Evolutionary conservation across 352 stramenopile genomes (phyloP).

Genomic region (Plasmopara muralis): DNA sequence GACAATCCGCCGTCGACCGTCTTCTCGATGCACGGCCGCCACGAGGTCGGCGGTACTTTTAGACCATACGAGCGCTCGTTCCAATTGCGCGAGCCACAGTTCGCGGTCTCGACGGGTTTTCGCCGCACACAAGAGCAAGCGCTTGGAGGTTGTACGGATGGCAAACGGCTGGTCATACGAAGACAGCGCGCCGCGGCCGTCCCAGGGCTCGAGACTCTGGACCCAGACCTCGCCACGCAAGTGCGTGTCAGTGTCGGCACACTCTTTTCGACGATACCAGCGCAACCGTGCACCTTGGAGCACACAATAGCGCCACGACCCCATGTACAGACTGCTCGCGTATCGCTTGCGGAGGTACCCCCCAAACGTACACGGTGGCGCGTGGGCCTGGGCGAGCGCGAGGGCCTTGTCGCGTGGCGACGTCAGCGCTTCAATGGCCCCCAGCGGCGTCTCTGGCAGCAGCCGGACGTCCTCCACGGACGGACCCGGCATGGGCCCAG

Average conservation of each 20-base stretch:
- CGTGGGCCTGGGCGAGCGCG: constrained; percentile 1
- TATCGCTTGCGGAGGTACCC: constrained; percentile 68
- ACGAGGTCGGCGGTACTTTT: constrained; percentile 21
- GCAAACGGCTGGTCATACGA: constrained; percentile 55
- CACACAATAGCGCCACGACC: constrained; percentile 67
- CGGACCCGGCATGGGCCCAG: too few species aligned
- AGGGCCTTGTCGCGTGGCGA: constrained; percentile 4
- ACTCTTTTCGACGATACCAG: constrained; percentile 60
- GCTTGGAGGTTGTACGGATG: constrained; percentile 48
- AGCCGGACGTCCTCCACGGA: too few species aligned
- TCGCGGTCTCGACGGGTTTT: constrained; percentile 35
- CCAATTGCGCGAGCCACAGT: constrained; percentile 38
- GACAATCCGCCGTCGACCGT: constrained; percentile 38
- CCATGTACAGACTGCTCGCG: constrained; percentile 64
- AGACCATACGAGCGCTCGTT: constrained; percentile 17
- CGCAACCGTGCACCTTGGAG: constrained; percentile 49
- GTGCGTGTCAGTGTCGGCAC: constrained; percentile 37
- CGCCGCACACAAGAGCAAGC: constrained; percentile 54
- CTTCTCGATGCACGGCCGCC: constrained; percentile 14
- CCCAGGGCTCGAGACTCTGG: constrained; percentile 49
- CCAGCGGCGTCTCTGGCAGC: constrained; percentile 15
- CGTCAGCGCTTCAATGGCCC: constrained; percentile 10
- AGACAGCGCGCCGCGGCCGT: constrained; percentile 45
- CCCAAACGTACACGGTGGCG: constrained; percentile 23
- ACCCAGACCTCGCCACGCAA: constrained; percentile 60